Evolutionary conservation across 1,284 basidiomycete species (phyloP), one percentile per base, ranked within the genome.

Genomic region (Coriolopsis trogii): DNA sequence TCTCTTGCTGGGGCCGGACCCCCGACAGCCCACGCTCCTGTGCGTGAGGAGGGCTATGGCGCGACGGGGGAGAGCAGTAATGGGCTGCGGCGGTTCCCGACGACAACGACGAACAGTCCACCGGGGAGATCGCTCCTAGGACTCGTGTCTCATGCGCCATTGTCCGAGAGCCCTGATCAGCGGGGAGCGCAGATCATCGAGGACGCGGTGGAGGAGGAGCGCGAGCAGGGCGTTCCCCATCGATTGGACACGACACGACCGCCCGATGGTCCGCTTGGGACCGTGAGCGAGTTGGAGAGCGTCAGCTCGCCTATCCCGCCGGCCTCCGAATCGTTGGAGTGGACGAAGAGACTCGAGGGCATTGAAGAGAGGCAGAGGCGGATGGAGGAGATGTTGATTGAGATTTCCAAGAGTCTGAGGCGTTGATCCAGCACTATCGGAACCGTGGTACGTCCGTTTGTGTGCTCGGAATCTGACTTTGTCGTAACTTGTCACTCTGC

Each of bases 291-390:
- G 62, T 67, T 69, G 18, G 73, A 77, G 48, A 74, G 73, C 44
- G 70, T 67, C 15, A 67, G 66, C 6, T 63, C 58, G 6, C 63
- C 53, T 30, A n/a, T n/a, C n/a, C n/a, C n/a, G n/a, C n/a, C n/a
- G n/a, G n/a, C n/a, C n/a, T n/a, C n/a, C n/a, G 58, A 61, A 67
- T 40, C 56, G 46, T 58, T 55, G 21, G 60, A 65, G 21, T 70
- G 74, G 66, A 65, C 68, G 51, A 72, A 66, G 50, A 72, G 82
- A 39, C 67, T 90, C 59, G 75, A 77, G 2, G 68, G 70, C 26
- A 82, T 91, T 46, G 88, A 91, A 63, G 71, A 73, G 61, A 70
- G 77, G 49, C 85, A 90, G 66, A 71, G 76, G 63, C 75, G 82
- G 55, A 88, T 90, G 41, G 87, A 90, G 63, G 70, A 73, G 13